phyloP scores from a whole-genome alignment of 2,329 filamentous ascomycete genomes.

The Macrophomina tecta region DNA sequence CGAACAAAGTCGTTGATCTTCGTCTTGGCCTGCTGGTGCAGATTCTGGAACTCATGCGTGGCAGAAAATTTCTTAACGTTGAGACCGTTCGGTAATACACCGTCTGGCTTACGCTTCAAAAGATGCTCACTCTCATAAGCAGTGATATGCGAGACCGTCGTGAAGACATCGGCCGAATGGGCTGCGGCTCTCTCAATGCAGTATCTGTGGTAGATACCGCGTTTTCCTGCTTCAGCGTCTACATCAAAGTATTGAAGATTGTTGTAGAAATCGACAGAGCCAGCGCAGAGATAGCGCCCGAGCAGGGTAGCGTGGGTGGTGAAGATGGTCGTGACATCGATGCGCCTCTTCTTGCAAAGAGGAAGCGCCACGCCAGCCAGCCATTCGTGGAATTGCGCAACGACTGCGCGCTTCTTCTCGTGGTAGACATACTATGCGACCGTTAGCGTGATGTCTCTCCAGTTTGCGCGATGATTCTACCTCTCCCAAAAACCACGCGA shows the following conservation, averaged over 20 bases:
- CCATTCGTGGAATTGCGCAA: constrained; percentile 99
- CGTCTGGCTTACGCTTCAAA: constrained; percentile 95
- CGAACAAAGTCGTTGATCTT: constrained; percentile 98
- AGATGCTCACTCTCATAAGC: constrained; percentile 98
- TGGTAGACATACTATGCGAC: constrained; percentile 80
- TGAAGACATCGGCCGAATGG: constrained; percentile 95
- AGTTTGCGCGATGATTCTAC: constrained; percentile 56
- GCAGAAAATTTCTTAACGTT: constrained; percentile 99
- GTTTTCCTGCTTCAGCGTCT: constrained; percentile 94
- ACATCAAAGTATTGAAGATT: constrained; percentile 97
- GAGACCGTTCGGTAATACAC: constrained; percentile 92
- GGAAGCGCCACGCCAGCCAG: constrained; percentile 92
- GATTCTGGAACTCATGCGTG: constrained; percentile 97
- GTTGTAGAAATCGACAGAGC: constrained; percentile 99
- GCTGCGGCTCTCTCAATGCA: constrained; percentile 95
- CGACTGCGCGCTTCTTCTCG: constrained; percentile 88
- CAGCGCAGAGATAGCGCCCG: constrained; percentile 93
- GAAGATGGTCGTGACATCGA: constrained; percentile 97
- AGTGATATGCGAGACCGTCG: constrained; percentile 97
- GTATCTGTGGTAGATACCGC: constrained; percentile 97
- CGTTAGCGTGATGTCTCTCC: constrained; percentile 31
- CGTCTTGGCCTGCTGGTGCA: constrained; percentile 95
- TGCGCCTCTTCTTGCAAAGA: constrained; percentile 88
- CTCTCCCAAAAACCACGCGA: constrained; percentile 98
- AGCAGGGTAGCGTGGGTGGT: constrained; percentile 96